Conservation (phyloP, 441 rosid species). For the Brassica hybrid region DNA sequence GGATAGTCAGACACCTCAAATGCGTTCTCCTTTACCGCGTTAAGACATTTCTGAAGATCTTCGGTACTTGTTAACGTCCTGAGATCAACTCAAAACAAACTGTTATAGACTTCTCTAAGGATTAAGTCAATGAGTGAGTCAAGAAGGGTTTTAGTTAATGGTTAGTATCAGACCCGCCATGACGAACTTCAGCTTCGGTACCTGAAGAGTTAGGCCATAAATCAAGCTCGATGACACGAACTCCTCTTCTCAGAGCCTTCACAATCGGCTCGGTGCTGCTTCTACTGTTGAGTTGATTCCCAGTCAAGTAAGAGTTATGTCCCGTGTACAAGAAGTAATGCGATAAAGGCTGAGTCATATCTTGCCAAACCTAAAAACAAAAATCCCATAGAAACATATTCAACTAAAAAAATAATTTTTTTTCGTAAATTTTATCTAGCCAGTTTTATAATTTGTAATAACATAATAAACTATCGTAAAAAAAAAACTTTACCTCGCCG, state of each 20-base stretch:
- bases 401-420: neutral
- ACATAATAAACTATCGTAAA: no score
- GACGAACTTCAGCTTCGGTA: slow-evolving; percentile 61
- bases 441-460: no score
- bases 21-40: slow-evolving; percentile 68
- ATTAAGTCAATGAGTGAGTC: no score
- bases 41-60: slow-evolving; percentile 64
- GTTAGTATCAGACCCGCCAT: slow-evolving; percentile 67
- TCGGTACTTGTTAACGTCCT: slow-evolving; percentile 73
- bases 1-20: slow-evolving; percentile 73
- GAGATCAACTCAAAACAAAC: neutral
- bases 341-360: slow-evolving; percentile 74
- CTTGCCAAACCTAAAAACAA: slow-evolving; percentile 64
- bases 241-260: slow-evolving; percentile 60
- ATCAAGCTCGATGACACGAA: slow-evolving; percentile 86
- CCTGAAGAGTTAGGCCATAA: slow-evolving; percentile 67
- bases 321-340: slow-evolving; percentile 88
- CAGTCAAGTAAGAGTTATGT: slow-evolving; percentile 87
- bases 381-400: neutral
- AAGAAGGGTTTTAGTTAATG: neutral
- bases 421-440: slow-evolving; percentile 39
- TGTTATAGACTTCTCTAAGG: neutral
- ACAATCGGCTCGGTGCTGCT: slow-evolving; percentile 67
- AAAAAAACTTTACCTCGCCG: slow-evolving; percentile 40
- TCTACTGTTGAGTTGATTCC: slow-evolving; percentile 74